Base-by-base conservation (phyloP, 2,329 filamentous ascomycete species). In the Alternaria arborescens region DNA sequence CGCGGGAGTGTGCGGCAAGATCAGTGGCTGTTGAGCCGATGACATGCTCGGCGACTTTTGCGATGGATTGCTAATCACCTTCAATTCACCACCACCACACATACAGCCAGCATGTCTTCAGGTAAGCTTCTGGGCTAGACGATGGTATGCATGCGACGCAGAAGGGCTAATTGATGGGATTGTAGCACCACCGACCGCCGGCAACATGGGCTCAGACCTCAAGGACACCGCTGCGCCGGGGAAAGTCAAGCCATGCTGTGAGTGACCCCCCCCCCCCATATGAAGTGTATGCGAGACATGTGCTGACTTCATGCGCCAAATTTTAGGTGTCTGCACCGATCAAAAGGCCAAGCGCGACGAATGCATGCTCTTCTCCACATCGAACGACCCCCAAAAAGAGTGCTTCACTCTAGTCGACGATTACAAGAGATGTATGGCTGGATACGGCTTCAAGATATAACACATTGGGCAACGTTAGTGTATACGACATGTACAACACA, bases 291-390 rank as follows among this genome's bases (percentile, higher is more conserved):
- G 43, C 5, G 24, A 16, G 7, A 42, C 12, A 16, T 16, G 3
- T 24, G 8, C 40, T 42, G 20, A 42, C 6, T 42, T 24, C 12
- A 12, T 42, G 10, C 20, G 3, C 18, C 20, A 14, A 24, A 8
- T 5, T 52, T 24, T 3, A 28, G 43, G 32, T 98, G 32, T 98
- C 30, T 99, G 95, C 88, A 97, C 94, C 78, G 88, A 95, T 44
- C 93, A 99, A 80, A 99, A 99, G 81, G 85, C 92, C 40, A 87
- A 87, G 71, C 92, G 95, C 66, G 95, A 99, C 82, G 94, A 99
- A 82, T 99, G 95, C 85, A 98, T 99, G 94, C 91, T 99, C 58
- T 97, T 98, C 84, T 97, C 93, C 57, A 93, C 88, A 65, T 86
- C 91, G 62, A 86, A 89, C 74, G 91, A 97, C 76, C 92, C 95